These are phyloP conservation scores for Fragilaria radians DNA, from an alignment of 108 stramenopile species.

Conservation along the genomic window DNA sequence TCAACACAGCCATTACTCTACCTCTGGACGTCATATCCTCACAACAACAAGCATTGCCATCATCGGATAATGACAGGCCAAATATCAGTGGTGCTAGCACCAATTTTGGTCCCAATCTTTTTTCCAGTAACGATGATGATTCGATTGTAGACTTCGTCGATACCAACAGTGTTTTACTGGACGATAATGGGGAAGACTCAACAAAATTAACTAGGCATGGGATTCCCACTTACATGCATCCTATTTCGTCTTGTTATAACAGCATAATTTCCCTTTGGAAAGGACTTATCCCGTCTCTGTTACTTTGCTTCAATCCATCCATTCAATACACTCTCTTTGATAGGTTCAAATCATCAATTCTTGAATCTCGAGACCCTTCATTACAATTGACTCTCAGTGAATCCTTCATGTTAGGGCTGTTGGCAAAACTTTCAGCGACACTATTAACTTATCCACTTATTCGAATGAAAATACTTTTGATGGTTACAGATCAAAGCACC, in stretches of 20 bases:
- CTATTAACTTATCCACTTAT: slow-evolving; percentile 90
- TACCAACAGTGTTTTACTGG: not conserved
- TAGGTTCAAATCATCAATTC: slow-evolving; percentile 42
- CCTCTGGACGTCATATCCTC: slow-evolving; percentile 87
- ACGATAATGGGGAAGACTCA: not conserved
- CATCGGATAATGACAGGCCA: not conserved
- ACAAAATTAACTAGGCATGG: slow-evolving; percentile 4
- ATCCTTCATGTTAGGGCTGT: slow-evolving; percentile 68
- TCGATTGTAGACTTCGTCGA: not conserved
- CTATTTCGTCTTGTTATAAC: slow-evolving; percentile 3
- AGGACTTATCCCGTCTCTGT: slow-evolving; percentile 77
- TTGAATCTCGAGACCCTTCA: slow-evolving; percentile 10
- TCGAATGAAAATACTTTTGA: slow-evolving; percentile 88
- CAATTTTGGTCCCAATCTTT: too few species aligned
- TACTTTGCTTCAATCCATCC: slow-evolving; percentile 90
- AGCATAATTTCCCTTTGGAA: slow-evolving; percentile 55
- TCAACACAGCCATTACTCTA: slow-evolving; percentile 82
- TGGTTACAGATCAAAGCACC: slow-evolving; percentile 33
- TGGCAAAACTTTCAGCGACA: slow-evolving; percentile 88
- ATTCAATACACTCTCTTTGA: slow-evolving; percentile 93
- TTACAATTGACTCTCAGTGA: slow-evolving; percentile 37
- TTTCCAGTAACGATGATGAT: not conserved
- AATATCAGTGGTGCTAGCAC: not conserved
- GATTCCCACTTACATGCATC: not conserved
- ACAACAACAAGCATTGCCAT: slow-evolving; percentile 45